A percentile compares a stretch with the other conserved stretches of the same genome.
Conservation (phyloP, 306 rosid genomes). For the Canavalia ensiformis region DNA sequence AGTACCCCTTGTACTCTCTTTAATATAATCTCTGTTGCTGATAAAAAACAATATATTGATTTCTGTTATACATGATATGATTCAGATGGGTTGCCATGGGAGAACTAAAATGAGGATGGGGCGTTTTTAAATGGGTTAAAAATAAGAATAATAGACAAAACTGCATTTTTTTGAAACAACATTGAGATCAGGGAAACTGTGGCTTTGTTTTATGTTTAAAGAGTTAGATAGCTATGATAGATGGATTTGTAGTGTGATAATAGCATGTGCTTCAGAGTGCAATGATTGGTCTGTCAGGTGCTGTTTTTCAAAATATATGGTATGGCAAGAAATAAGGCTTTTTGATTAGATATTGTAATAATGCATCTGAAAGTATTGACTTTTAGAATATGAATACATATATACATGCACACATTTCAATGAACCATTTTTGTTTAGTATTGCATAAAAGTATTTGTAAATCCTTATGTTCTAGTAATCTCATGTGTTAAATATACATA, state of each 20-base stretch:
- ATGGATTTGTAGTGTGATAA: constrained; percentile 20
- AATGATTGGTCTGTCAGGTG: not conserved
- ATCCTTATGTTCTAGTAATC: not conserved
- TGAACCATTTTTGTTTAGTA: not conserved
- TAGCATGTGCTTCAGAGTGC: constrained; percentile 1
- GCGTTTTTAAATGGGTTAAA: constrained; percentile 22
- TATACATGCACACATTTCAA: not conserved
- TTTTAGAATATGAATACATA: not conserved
- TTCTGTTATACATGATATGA: constrained; percentile 30
- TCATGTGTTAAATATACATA: not conserved
- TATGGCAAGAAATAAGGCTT: not conserved
- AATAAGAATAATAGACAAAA: constrained; percentile 4
- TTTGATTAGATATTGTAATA: constrained; percentile 1
- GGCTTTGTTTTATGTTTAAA: constrained; percentile 21
- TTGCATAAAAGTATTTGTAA: constrained; percentile 12
- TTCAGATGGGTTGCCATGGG: constrained; percentile 23
- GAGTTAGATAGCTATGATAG: constrained; percentile 4
- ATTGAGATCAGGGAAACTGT: not conserved
- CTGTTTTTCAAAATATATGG: constrained; percentile 31
- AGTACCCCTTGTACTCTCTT: too few relatives aligned
- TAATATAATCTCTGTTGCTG: too few relatives aligned
- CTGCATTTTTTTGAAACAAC: not conserved
- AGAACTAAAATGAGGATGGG: constrained; percentile 18
- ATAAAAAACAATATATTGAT: constrained; percentile 4
- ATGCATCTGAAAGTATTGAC: not conserved